Conservation (phyloP, 768 basidiomycete species). For the Lentinula edodes region DNA sequence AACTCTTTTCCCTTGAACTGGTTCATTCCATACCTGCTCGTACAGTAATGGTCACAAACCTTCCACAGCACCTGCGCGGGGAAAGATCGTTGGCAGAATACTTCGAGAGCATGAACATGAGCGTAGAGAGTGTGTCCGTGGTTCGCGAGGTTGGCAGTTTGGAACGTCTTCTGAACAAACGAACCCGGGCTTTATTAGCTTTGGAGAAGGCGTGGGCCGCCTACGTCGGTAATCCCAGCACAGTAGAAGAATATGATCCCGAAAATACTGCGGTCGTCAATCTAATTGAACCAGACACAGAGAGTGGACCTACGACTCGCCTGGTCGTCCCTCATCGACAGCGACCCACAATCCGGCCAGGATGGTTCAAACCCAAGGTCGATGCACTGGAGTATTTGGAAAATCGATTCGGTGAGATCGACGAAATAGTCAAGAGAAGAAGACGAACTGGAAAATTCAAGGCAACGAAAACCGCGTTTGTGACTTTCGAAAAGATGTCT, state of each 20-base stretch:
- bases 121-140: conserved; percentile 89
- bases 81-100: conserved; percentile 88
- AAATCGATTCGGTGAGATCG: conserved; percentile 69
- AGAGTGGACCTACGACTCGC: conserved; percentile 48
- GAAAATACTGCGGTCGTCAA: conserved; percentile 46
- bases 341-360: conserved; percentile 70
- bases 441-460: conserved; percentile 70
- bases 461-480: conserved; percentile 83
- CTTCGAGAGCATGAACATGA: conserved; percentile 83
- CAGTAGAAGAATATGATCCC: conserved; percentile 76
- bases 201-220: conserved; percentile 84
- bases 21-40: conserved; percentile 93
- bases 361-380: conserved; percentile 71
- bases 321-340: conserved; percentile 70
- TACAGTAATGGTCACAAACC: conserved; percentile 81
- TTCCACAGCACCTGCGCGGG: conserved; percentile 80
- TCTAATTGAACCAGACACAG: conserved; percentile 44
- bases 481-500: conserved; percentile 95
- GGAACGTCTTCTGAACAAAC: conserved; percentile 64
- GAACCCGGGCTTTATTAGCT: conserved; percentile 74
- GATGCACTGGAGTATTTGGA: conserved; percentile 91
- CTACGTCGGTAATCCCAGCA: conserved; percentile 93
- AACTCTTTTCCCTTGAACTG: conserved; percentile 90
- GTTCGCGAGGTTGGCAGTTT: conserved; percentile 78
- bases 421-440: conserved; percentile 76